Percentiles rank a stretch among this genome's conserved stretches.
Conservation (phyloP, 768 basidiomycete species). For the Stropharia rugosoannulata region DNA sequence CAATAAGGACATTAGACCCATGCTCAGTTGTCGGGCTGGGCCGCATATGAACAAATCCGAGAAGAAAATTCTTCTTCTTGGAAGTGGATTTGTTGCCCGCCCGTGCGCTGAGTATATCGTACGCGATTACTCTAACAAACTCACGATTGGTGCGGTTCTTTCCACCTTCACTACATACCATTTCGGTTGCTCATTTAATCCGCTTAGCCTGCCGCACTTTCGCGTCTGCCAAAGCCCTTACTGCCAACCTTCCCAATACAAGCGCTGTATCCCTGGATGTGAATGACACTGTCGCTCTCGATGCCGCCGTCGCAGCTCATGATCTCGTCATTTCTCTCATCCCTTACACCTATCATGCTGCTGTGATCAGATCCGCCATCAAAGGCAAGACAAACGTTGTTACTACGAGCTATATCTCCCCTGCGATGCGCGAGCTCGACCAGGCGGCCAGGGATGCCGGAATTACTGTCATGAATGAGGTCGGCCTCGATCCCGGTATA, state of each 20-base stretch:
- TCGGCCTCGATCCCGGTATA: conserved; percentile 95
- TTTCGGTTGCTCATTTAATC: not conserved
- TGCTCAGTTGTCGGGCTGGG: conserved; percentile 64
- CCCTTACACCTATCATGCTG: conserved; percentile 88
- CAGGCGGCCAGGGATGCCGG: conserved; percentile 80
- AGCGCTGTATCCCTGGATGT: conserved; percentile 87
- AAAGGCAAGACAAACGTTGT: conserved; percentile 89
- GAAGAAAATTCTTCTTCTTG: conserved; percentile 82
- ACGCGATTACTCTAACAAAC: conserved; percentile 72
- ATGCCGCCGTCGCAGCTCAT: conserved; percentile 76
- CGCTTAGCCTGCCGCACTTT: conserved; percentile 84
- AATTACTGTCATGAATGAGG: conserved; percentile 95
- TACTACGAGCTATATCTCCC: conserved; percentile 93
- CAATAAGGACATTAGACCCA: conserved; percentile 65
- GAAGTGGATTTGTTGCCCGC: conserved; percentile 92
- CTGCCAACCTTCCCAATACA: conserved; percentile 64
- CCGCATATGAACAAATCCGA: conserved; percentile 40
- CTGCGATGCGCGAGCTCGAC: conserved; percentile 89
- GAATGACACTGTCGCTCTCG: conserved; percentile 63
- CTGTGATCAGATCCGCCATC: conserved; percentile 91
- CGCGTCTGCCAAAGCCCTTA: conserved; percentile 67
- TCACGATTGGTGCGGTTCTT: conserved; percentile 72
- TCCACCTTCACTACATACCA: not conserved
- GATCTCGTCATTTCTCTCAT: conserved; percentile 97
- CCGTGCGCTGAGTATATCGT: conserved; percentile 94